Percentiles rank a stretch among this genome's conserved stretches.
Evolutionary conservation across 805 yeast species (phyloP).

Genomic region (Ogataea pini): DNA sequence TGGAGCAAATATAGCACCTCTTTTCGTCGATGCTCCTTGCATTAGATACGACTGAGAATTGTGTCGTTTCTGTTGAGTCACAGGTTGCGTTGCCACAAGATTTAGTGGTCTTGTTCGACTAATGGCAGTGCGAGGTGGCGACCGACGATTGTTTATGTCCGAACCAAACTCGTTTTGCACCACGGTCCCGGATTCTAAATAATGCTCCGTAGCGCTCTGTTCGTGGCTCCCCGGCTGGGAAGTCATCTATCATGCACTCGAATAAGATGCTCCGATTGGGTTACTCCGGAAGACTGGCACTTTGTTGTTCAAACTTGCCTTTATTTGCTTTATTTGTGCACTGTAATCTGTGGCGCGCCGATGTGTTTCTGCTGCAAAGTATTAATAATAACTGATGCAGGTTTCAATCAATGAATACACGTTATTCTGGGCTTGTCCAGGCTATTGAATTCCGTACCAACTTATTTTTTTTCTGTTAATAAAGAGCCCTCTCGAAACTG

Average conservation of each 20-base stretch:
- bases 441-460: not conserved
- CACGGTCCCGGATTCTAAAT: not conserved
- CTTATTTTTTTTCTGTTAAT: not conserved
- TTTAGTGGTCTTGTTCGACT: conserved; percentile 19
- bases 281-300: too few relatives aligned
- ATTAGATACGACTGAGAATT: conserved; percentile 31
- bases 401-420: not conserved
- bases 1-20: conserved; percentile 21
- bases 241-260: conserved; percentile 1
- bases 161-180: not conserved
- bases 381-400: too few relatives aligned
- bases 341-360: not conserved
- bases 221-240: not conserved
- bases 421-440: not conserved
- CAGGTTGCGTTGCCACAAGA: conserved; percentile 21
- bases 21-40: conserved; percentile 25
- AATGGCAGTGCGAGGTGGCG: conserved; percentile 2
- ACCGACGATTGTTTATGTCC: not conserved
- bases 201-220: not conserved
- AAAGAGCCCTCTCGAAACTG: conserved; percentile 3
- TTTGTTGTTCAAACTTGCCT: not conserved
- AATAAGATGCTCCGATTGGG: not conserved
- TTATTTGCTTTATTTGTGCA: not conserved
- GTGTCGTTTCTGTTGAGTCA: conserved; percentile 33
- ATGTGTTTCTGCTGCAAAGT: too few relatives aligned